Conservation (phyloP, 306 rosid genomes). For the Alnus glutinosa region DNA sequence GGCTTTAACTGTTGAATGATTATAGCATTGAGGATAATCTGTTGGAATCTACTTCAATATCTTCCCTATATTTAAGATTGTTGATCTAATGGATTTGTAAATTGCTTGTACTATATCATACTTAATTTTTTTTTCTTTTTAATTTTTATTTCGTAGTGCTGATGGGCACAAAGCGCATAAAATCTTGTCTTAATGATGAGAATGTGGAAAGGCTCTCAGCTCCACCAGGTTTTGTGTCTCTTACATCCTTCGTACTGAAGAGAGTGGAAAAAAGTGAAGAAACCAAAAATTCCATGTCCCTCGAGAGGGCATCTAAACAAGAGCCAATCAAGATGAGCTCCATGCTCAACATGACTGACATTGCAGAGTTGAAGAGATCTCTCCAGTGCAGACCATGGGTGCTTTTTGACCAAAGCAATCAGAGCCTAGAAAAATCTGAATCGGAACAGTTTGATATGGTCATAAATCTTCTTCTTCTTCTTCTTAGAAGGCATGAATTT, state of each 20-base stretch:
- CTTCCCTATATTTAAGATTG: background rate
- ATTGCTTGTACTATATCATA: slow-evolving; percentile 7
- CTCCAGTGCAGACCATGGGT: slow-evolving; percentile 61
- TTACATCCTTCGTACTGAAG: slow-evolving; percentile 58
- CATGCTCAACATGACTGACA: slow-evolving; percentile 26
- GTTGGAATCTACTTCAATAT: background rate
- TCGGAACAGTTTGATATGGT: slow-evolving; percentile 46
- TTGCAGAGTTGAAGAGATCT: slow-evolving; percentile 26
- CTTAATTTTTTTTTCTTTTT: slow-evolving; percentile 5
- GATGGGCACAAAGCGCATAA: slow-evolving; percentile 32
- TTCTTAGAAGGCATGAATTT: background rate
- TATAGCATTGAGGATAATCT: background rate
- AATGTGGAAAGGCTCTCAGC: slow-evolving; percentile 34
- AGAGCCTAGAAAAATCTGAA: slow-evolving; percentile 40
- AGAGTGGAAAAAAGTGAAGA: slow-evolving; percentile 42
- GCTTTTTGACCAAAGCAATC: slow-evolving; percentile 37
- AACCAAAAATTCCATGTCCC: slow-evolving; percentile 27
- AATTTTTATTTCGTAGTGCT: slow-evolving; percentile 34
- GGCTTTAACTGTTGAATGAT: background rate
- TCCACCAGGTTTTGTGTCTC: slow-evolving; percentile 77
- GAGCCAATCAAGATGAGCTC: slow-evolving; percentile 28
- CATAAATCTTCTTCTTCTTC: slow-evolving; percentile 15
- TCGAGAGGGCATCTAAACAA: slow-evolving; percentile 31
- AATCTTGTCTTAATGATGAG: slow-evolving; percentile 22
- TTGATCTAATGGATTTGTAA: background rate